Base-by-base conservation (phyloP, 768 basidiomycete species). In the Cyathus striatus region DNA sequence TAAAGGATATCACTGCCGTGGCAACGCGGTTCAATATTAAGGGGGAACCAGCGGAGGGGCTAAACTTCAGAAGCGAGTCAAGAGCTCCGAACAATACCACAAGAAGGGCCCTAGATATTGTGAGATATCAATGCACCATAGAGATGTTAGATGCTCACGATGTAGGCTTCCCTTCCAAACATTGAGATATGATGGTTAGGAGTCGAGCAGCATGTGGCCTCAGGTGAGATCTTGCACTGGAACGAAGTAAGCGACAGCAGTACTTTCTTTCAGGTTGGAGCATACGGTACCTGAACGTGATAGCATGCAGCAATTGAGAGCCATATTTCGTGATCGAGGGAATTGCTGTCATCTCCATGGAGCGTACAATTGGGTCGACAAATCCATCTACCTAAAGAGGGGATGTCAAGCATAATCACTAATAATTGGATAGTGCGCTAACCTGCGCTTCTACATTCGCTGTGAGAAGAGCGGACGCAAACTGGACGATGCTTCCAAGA, bases 401-500 rank as follows among this genome's bases (percentile, higher is more conserved):
- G 42, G 43, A 43, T 23, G 21, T 17, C 27, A 23, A 44, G 41
- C 44, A 46, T 40, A 47, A 37, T 26, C n/a, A 18, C 7, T 18
- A 18, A 40, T 24, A 16, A 23, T 14, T 6, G 9, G 16, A 32
- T 10, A 27, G 22, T 6, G 38, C 9, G n/a, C n/a, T n/a, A 23
- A 70, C 75, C 54, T 65, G 73, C 16, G 75, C 77, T 7, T 81
- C 74, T 14, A 41, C 51, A 7, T 70, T 68, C 62, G 78, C 58
- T 55, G 62, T 58, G 54, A 81, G 52, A 14, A 90, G 63, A 6
- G 73, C 68, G 20, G 65, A 55, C 20, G 70, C 67, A 23, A 90
- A 72, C 34, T 72, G 69, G 10, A 74, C 67, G 14, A 90, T 51
- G 27, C 66, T 55, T 3, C 86, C 89, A n/a, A 87, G 52, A 1